Conservation (phyloP, 306 rosid species). For the Quercus mongolica region DNA sequence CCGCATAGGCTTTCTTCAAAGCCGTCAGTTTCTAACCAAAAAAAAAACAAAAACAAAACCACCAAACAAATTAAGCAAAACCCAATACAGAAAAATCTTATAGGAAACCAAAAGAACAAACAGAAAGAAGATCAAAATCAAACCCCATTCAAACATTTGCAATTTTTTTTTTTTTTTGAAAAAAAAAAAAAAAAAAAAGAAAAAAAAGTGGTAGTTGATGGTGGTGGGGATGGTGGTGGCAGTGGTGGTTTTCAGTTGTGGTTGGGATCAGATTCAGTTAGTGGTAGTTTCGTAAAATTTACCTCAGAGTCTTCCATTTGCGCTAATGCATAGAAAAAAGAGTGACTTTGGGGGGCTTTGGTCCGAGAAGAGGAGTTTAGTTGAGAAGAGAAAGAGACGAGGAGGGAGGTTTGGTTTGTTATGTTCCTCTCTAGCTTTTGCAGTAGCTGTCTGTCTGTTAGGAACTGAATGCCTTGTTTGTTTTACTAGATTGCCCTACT, state of each 20-base stretch:
- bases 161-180: background rate
- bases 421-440: constrained; percentile 31
- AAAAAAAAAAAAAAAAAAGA: background rate
- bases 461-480: constrained; percentile 36
- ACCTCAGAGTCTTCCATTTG: constrained; percentile 63
- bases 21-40: constrained; percentile 73
- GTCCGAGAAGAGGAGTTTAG: background rate
- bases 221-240: background rate
- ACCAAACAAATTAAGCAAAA: constrained; percentile 7
- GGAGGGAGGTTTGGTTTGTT: constrained; percentile 38
- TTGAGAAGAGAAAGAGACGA: constrained; percentile 5
- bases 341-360: background rate
- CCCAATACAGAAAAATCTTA: constrained; percentile 13
- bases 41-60: constrained; percentile 1
- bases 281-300: background rate
- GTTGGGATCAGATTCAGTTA: background rate
- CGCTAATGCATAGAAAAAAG: constrained; percentile 22
- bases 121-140: constrained; percentile 15
- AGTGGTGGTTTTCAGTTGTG: background rate
- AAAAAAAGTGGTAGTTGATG: constrained; percentile 8
- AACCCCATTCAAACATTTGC: constrained; percentile 1
- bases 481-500: constrained; percentile 33
- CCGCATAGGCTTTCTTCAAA: constrained; percentile 81
- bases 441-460: constrained; percentile 59
- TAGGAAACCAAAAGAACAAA: background rate